Evolutionary conservation across 2,329 filamentous ascomycete genomes (phyloP).

Genomic region (Diaporthe velutina): DNA sequence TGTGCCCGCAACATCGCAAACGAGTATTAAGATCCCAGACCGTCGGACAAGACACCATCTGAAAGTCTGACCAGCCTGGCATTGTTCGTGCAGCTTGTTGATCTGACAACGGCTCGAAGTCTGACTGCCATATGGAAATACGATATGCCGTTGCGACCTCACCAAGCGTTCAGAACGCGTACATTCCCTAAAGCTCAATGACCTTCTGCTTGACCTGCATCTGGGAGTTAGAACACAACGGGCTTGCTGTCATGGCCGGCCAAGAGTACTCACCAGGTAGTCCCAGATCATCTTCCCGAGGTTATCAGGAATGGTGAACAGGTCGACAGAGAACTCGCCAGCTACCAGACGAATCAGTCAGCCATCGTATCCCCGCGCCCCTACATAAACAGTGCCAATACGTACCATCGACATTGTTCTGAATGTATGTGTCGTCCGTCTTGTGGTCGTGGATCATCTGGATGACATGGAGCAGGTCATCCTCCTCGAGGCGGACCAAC

Average conservation of each 20-base stretch:
- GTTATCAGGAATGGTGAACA: slow-evolving; percentile 94
- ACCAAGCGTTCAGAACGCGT: not conserved
- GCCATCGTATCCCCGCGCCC: not conserved
- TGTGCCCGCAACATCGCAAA: not conserved
- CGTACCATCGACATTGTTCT: slow-evolving; percentile 96
- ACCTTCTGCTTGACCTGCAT: slow-evolving; percentile 36
- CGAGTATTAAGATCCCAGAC: not conserved
- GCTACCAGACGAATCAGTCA: slow-evolving; percentile 60
- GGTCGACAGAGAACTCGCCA: slow-evolving; percentile 97
- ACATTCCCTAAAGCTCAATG: slow-evolving; percentile 29
- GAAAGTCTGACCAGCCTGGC: not conserved
- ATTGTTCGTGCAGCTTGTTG: not conserved
- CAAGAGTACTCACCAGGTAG: slow-evolving; percentile 68
- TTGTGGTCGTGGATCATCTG: slow-evolving; percentile 99
- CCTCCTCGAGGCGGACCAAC: slow-evolving; percentile 88
- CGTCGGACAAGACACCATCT: not conserved
- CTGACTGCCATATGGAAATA: not conserved
- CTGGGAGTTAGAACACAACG: slow-evolving; percentile 8
- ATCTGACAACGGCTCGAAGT: not conserved
- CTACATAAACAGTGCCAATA: slow-evolving; percentile 44
- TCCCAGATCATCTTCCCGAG: slow-evolving; percentile 97
- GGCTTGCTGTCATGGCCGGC: no score
- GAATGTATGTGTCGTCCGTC: slow-evolving; percentile 91
- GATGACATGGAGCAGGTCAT: slow-evolving; percentile 93
- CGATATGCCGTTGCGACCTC: not conserved